These are phyloP conservation scores for Chrysanthemum seticuspe DNA, from an alignment of 129 eudicot genomes.

Conservation along the genomic window DNA sequence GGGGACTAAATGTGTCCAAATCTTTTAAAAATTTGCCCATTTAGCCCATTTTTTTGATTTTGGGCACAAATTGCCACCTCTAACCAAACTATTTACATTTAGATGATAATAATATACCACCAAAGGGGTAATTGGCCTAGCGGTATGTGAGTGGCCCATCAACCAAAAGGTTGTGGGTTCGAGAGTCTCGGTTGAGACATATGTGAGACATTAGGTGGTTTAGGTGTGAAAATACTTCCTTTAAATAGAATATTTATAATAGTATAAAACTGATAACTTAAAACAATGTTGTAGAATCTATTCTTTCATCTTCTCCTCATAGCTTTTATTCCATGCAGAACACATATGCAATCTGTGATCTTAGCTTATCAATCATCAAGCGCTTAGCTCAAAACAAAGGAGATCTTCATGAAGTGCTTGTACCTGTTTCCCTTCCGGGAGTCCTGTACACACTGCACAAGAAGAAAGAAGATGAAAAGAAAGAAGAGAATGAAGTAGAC, in stretches of 20 bases:
- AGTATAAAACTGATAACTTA: not conserved
- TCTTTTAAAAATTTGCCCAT: no score
- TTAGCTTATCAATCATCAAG: constrained; percentile 65
- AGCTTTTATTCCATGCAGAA: constrained; percentile 56
- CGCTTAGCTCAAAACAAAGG: constrained; percentile 53
- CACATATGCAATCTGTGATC: constrained; percentile 80
- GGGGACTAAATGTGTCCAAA: no score
- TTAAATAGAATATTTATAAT: no score
- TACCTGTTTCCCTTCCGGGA: constrained; percentile 54
- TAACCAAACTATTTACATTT: constrained; percentile 1
- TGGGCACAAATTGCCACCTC: no score
- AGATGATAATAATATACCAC: not conserved
- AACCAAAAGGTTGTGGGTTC: no score
- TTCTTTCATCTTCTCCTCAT: constrained; percentile 13
- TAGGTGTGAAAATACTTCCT: no score
- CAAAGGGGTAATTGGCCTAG: no score
- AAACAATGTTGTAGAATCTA: not conserved
- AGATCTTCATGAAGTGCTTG: constrained; percentile 41
- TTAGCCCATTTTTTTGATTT: no score
- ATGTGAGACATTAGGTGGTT: no score
- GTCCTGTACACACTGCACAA: constrained; percentile 56
- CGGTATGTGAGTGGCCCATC: no score
- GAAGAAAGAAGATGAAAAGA: constrained; percentile 21
- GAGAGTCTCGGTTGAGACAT: no score
- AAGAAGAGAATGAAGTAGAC: constrained; percentile 21